A percentile compares a stretch with the other conserved stretches of the same genome.
Conservation (phyloP, 108 stramenopile species). For the Phaeodactylum tricornutum region DNA sequence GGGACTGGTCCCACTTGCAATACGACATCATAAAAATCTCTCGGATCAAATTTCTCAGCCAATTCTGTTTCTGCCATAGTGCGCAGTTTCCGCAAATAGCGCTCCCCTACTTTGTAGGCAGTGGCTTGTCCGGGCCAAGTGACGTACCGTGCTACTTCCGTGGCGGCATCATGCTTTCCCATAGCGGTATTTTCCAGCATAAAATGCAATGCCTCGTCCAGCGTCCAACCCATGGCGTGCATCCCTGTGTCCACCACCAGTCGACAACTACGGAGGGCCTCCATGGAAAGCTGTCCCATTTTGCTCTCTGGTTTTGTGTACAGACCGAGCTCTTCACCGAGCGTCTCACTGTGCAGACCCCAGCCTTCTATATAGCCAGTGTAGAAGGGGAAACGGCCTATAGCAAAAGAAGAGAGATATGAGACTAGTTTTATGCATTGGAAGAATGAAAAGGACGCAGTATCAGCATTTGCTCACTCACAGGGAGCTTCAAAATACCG, state of each 20-base stretch:
- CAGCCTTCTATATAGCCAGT: constrained; percentile 55
- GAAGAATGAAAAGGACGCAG: no score
- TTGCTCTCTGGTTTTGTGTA: constrained; percentile 35
- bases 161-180: constrained; percentile 45
- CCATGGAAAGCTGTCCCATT: constrained; percentile 44
- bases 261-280: constrained; percentile 36
- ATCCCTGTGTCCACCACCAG: constrained; percentile 57
- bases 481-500: no score
- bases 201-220: constrained; percentile 32
- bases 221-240: constrained; percentile 40
- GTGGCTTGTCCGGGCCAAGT: constrained; percentile 60
- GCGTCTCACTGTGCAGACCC: constrained; percentile 43
- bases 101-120: constrained; percentile 55
- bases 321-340: constrained; percentile 36
- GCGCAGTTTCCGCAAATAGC: constrained; percentile 25
- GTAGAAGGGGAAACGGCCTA: no score
- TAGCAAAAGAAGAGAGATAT: no score
- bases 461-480: no score
- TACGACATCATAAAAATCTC: constrained; percentile 44
- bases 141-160: constrained; percentile 36
- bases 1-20: constrained; percentile 39
- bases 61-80: constrained; percentile 23
- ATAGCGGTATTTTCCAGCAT: constrained; percentile 52
- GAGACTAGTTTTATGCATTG: no score
- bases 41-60: constrained; percentile 25